Evolutionary conservation across 306 rosid genomes (phyloP), one percentile per base, ranked within the genome.

Genomic region (Cucumis melo): DNA sequence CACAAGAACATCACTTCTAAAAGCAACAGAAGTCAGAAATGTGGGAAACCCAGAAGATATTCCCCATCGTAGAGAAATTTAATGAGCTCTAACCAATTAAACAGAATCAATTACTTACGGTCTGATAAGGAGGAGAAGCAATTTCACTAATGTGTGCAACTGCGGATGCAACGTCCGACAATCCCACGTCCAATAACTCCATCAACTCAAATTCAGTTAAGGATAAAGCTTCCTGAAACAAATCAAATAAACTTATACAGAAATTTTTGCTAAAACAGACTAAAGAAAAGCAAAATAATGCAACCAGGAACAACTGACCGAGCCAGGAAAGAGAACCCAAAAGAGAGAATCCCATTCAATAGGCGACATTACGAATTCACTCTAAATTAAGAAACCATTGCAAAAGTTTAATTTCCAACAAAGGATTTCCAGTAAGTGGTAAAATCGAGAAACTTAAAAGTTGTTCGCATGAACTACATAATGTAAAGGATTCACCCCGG

Each of bases 121-220:
- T 91, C 87, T 91, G 96, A 73, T 86, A 90, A 6, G 94, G 96
- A 19, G 98, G 98, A 85, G 94, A 91, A 24, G 86, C 85, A 20
- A 90, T 83, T 90, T 88, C 93, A 74, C 96, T 91, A 41, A 93
- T 90, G 68, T 87, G 96, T 15, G 87, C 87, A 62, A 93, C 76
- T 27, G 97, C 90, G 29, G 88, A 79, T 16, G 80, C 80, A 61
- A 93, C 94, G 60, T 91, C 88, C 20, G 87, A 84, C 84, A 85
- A 84, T 13, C 90, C 93, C 67, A 91, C 93, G 74, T 91, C 98
- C 58, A 93, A 64, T 75, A 88, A 70, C 77, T 91, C 96, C 97
- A 90, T 90, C 85, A 91, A 82, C 85, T 93, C 92, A 85, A 88
- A 91, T 75, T 91, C 97, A 80, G 97, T 90, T 48, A 83, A 80